A percentile compares a stretch with the other conserved stretches of the same genome.
phyloP scores from a whole-genome alignment of 257 asterid species.

The Gentiana macrophylla region DNA sequence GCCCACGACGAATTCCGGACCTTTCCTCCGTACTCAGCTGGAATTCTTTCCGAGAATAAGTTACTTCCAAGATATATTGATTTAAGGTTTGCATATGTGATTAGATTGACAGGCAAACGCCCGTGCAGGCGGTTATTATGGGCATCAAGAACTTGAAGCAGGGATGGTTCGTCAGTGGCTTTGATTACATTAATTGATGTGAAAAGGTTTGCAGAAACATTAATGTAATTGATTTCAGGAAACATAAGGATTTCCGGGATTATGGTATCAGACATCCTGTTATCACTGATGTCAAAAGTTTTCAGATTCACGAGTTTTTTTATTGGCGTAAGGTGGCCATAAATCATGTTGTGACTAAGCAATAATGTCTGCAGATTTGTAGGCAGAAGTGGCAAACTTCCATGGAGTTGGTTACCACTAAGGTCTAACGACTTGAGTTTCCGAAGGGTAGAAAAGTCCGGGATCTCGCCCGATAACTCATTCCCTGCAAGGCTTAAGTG shows the following conservation, averaged over 20 bases:
- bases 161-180: constrained; percentile 9
- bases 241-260: constrained; percentile 19
- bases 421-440: constrained; percentile 27
- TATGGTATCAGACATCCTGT: constrained; percentile 29
- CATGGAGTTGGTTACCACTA: constrained; percentile 28
- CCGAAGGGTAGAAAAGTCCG: constrained; percentile 32
- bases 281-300: constrained; percentile 28
- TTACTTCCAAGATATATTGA: constrained; percentile 33
- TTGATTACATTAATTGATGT: constrained; percentile 15
- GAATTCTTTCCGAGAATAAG: constrained; percentile 27
- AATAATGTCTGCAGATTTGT: constrained; percentile 12
- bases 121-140: constrained; percentile 26
- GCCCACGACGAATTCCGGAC: constrained; percentile 21
- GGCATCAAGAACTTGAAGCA: constrained; percentile 20
- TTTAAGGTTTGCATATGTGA: constrained; percentile 22
- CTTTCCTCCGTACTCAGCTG: constrained; percentile 20
- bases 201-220: constrained; percentile 31
- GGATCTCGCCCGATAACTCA: constrained; percentile 29
- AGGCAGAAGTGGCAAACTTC: constrained; percentile 31
- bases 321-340: constrained; percentile 24
- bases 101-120: constrained; percentile 24
- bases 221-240: constrained; percentile 15
- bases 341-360: constrained; percentile 23
- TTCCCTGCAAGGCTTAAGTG: constrained; percentile 20
- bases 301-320: constrained; percentile 19